Evolutionary conservation across 192 early-diverging fungal genomes (phyloP), one percentile per base, ranked within the genome.

Genomic region (Gonapodya prolifera): DNA sequence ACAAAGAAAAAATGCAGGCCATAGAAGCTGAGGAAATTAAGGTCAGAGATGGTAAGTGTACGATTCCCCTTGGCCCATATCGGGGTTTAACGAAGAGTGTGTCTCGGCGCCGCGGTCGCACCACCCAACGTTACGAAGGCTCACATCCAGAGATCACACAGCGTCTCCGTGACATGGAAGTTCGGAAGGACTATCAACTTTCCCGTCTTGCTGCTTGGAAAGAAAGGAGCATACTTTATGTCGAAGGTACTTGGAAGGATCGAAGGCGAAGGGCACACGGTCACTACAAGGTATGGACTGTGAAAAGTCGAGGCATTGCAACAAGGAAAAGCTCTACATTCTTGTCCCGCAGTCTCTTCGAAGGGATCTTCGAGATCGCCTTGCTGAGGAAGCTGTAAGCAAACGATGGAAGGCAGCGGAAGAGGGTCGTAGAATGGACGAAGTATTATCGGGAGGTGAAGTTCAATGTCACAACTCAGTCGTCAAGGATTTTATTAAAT

Each of bases 1-100:
- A 88, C 35, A 79, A 88, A 34, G 87, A 88, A 76, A 86, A 84
- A 29, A 84, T 87, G 84, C 69, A 70, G 0, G 87, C 86, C 61
- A 69, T 88, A 17, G 84, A 87, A 35, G 76, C 83, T 61, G 87
- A 88, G 36, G 83, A 84, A 8, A 79, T 82, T 13, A 87, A 86
- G 82, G 86, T 88, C 31, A 80, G 82, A 30, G 81, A 82, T 76
- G 87, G 87, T 82, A 84, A 74, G 13, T 33, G 28, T 23, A 75
- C 2, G 28, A 16, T 71, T 73, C 28, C 31, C 74, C 77, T 36
- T n/a, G n/a, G n/a, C n/a, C n/a, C n/a, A n/a, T n/a, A n/a, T n/a
- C n/a, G n/a, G n/a, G n/a, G n/a, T n/a, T n/a, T n/a, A n/a, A n/a
- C n/a, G n/a, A n/a, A n/a, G n/a, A n/a, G n/a, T n/a, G n/a, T n/a